A percentile compares a stretch with the other conserved stretches of the same genome.
These are phyloP conservation scores for Trichoderma atrobrunneum DNA, from an alignment of 2,329 filamentous ascomycete genomes.

Conservation along the genomic window DNA sequence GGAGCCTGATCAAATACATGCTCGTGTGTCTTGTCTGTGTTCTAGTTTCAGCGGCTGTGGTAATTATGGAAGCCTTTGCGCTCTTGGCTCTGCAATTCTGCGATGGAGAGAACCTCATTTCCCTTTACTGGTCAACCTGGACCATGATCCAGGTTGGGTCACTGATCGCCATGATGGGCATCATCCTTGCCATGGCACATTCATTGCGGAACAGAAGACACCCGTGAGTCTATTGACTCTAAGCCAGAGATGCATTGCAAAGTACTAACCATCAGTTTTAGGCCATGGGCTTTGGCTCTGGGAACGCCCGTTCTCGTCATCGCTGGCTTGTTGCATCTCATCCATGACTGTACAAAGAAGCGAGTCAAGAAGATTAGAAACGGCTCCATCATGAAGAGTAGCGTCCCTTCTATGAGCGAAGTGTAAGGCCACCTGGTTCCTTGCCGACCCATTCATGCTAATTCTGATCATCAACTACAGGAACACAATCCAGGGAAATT, in stretches of 20 bases:
- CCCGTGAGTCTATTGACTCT: slow-evolving; percentile 41
- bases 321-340: slow-evolving; percentile 50
- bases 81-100: slow-evolving; percentile 57
- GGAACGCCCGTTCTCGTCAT: slow-evolving; percentile 60
- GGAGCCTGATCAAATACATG: slow-evolving; percentile 43
- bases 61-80: slow-evolving; percentile 54
- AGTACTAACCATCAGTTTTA: slow-evolving; percentile 23
- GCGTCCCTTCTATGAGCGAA: slow-evolving; percentile 41
- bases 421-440: slow-evolving; percentile 36
- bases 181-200: slow-evolving; percentile 53
- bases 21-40: slow-evolving; percentile 45
- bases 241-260: neutral
- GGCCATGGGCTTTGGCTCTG: slow-evolving; percentile 57
- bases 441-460: neutral
- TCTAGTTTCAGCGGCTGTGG: slow-evolving; percentile 40
- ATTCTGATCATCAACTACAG: slow-evolving; percentile 4
- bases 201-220: slow-evolving; percentile 48
- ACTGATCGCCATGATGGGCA: slow-evolving; percentile 56
- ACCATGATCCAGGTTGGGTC: slow-evolving; percentile 58
- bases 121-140: slow-evolving; percentile 60
- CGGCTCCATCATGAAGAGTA: slow-evolving; percentile 27
- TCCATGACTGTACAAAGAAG: slow-evolving; percentile 41
- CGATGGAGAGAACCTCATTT: slow-evolving; percentile 58
- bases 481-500: slow-evolving; percentile 37
- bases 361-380: slow-evolving; percentile 34